Evolutionary conservation across 192 early-diverging fungal genomes (phyloP), one percentile per base, ranked within the genome.

Genomic region (Cetraspora pellucida): DNA sequence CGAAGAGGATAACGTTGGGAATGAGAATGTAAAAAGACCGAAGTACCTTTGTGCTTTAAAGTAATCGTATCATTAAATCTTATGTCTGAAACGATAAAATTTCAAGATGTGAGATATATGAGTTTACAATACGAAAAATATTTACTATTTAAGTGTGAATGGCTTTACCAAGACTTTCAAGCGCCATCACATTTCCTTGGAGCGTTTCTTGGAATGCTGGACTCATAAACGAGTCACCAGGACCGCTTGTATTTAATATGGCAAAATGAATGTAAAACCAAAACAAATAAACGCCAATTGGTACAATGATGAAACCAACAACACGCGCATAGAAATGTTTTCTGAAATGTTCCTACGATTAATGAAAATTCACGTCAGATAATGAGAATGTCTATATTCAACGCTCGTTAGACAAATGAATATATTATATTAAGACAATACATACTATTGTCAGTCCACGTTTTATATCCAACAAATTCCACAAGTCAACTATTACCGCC

Each of bases 191-290:
- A 83, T 90, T 96, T 54, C 96, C 95, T 21, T 82, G 74, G 11
- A 97, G 85, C 19, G 88, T 89, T 25, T 91, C 92, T 74, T 99
- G 95, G 86, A 99, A 99, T 61, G 86, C 84, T 25, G 94, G 85
- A 27, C 89, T 92, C 93, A 98, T 95, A 83, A 96, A 97, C 46
- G 88, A 89, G 85, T 99, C 97, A 55, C 97, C 97, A 28, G 96
- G 90, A 10, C 97, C 97, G 77, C 87, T 87, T 75, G 87, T 87
- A 27, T 85, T 89, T 64, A 99, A 83, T 31, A 97, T 82, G 10
- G 85, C 86, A 88, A 99, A 99, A 79, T 99, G 97, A 50, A 99
- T 80, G 81, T 91, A 94, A 82, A 99, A 99, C 87, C 92, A 95
- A 28, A 88, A 87, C 27, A 94, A 79, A 75, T 98, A 99, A 9